Conservation (phyloP, 208 protist genomes). For the Strigomonas oncopelti region DNA sequence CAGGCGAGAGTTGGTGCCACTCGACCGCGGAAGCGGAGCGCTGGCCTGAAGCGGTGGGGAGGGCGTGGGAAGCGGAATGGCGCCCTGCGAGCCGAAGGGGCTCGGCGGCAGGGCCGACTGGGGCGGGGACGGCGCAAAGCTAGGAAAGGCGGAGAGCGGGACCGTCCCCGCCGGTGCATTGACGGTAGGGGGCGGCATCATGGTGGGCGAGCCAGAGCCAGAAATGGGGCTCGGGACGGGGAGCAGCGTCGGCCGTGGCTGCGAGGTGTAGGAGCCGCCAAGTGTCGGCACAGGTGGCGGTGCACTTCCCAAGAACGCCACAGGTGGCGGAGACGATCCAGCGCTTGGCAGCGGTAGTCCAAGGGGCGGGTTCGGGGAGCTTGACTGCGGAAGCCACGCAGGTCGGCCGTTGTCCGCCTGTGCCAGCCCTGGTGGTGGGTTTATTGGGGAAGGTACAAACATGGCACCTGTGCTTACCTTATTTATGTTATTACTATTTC, state of each 20-base stretch:
- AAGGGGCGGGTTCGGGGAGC: not conserved
- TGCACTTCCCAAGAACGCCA: not conserved
- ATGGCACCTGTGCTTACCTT: not conserved
- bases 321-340: not conserved
- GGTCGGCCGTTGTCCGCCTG: not conserved
- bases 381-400: not conserved
- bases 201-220: not conserved
- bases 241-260: not conserved
- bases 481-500: constrained; percentile 1
- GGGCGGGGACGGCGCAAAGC: not conserved
- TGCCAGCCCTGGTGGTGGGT: not conserved
- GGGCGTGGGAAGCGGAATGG: not conserved
- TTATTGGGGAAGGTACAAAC: not conserved
- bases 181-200: not conserved
- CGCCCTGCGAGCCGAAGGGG: not conserved
- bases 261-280: not conserved
- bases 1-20: not conserved
- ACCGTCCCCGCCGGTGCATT: not conserved
- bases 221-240: not conserved
- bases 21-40: not conserved
- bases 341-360: not conserved
- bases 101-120: not conserved
- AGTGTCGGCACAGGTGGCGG: no score
- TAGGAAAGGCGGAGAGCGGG: not conserved
- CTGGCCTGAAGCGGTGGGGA: not conserved